phyloP scores from a whole-genome alignment of 1,284 basidiomycete genomes.

The Sphaerobolus stellatus region DNA sequence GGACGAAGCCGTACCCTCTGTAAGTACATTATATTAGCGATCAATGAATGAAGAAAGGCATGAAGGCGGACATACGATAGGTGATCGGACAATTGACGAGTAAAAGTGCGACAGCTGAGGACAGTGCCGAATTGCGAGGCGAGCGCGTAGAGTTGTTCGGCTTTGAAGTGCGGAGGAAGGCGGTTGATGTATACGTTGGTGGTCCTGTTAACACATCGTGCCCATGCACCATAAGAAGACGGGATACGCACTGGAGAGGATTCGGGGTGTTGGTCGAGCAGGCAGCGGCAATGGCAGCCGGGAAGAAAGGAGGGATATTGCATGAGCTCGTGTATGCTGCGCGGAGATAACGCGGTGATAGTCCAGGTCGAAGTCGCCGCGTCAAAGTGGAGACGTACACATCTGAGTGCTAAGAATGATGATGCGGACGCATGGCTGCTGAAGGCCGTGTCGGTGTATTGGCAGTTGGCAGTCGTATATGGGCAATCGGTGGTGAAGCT shows the following conservation, averaged over 20 bases:
- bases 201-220: constrained; percentile 15
- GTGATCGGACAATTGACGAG: constrained; percentile 52
- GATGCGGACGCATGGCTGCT: too few relatives aligned
- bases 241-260: constrained; percentile 5
- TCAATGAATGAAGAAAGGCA: neutral
- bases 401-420: too few relatives aligned
- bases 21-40: too few relatives aligned
- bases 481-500: too few relatives aligned
- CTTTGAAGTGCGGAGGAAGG: constrained; percentile 60
- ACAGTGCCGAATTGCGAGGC: constrained; percentile 54
- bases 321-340: too few relatives aligned
- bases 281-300: too few relatives aligned
- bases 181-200: constrained; percentile 70
- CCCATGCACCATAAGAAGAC: neutral
- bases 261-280: constrained; percentile 13
- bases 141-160: constrained; percentile 59
- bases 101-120: constrained; percentile 62
- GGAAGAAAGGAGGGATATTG: too few relatives aligned
- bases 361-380: too few relatives aligned
- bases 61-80: constrained; percentile 35
- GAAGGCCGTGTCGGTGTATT: too few relatives aligned
- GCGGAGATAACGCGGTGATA: too few relatives aligned
- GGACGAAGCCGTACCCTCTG: constrained; percentile 78
- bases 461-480: too few relatives aligned
- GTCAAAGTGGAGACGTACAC: too few relatives aligned